Conservation (phyloP, 2,329 filamentous ascomycete species). For the Botrytis pseudocinerea region DNA sequence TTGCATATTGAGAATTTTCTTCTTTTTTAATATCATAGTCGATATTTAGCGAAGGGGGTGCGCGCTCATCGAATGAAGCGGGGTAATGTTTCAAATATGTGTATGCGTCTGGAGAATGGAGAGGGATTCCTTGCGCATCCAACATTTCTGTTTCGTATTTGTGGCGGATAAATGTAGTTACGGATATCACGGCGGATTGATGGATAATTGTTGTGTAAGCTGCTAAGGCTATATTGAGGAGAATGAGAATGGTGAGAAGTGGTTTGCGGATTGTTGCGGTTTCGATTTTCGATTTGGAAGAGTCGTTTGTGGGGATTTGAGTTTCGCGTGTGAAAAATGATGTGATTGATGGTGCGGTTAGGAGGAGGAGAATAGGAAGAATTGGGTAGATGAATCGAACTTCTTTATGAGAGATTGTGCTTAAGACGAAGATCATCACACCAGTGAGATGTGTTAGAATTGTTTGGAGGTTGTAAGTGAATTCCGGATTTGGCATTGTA, state of each 20-base stretch:
- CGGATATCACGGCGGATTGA: slow-evolving; percentile 74
- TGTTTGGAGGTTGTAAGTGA: slow-evolving; percentile 45
- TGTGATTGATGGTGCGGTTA: slow-evolving; percentile 68
- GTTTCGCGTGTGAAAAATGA: slow-evolving; percentile 50
- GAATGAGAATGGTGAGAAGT: slow-evolving; percentile 58
- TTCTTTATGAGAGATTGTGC: slow-evolving; percentile 89
- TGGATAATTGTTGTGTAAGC: slow-evolving; percentile 75
- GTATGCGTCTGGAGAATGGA: slow-evolving; percentile 32
- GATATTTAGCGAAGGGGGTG: not conserved
- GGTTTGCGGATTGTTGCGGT: slow-evolving; percentile 47
- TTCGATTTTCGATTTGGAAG: slow-evolving; percentile 26
- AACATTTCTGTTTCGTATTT: slow-evolving; percentile 65
- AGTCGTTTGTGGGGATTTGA: slow-evolving; percentile 25
- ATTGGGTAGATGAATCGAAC: slow-evolving; percentile 95
- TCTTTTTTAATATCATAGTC: slow-evolving; percentile 12
- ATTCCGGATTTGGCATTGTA: not conserved
- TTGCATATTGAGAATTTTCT: slow-evolving; percentile 16
- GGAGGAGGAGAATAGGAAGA: slow-evolving; percentile 79
- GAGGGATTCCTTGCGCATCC: slow-evolving; percentile 41
- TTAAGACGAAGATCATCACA: slow-evolving; percentile 62
- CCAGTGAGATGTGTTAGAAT: slow-evolving; percentile 52
- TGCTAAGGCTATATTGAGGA: slow-evolving; percentile 69
- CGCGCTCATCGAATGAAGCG: not conserved
- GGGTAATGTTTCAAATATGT: slow-evolving; percentile 19
- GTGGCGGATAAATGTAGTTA: slow-evolving; percentile 72